Percentiles rank a stretch among this genome's conserved stretches.
These are phyloP conservation scores for Backusella morwellensis DNA, from an alignment of 192 early-diverging fungal genomes.

Conservation along the genomic window DNA sequence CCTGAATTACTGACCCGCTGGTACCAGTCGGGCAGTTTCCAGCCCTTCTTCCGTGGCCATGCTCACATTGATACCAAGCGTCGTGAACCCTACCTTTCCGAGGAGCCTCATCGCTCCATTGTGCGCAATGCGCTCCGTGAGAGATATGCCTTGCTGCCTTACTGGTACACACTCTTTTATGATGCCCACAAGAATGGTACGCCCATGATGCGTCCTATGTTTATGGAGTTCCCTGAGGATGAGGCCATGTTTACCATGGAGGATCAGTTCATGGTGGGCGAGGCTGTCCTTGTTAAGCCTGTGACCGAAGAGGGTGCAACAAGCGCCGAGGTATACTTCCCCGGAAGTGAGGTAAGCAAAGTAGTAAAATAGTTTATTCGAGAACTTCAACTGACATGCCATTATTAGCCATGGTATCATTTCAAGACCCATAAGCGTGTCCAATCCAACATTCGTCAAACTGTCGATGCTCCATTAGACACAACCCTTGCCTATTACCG, in stretches of 20 bases:
- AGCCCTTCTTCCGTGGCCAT: slow-evolving; percentile 98
- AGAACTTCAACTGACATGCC: neutral
- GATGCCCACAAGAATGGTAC: slow-evolving; percentile 71
- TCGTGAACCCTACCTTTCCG: slow-evolving; percentile 95
- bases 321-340: slow-evolving; percentile 69
- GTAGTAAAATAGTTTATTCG: neutral
- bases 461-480: slow-evolving; percentile 64
- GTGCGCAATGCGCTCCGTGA: slow-evolving; percentile 79
- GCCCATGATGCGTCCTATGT: slow-evolving; percentile 89
- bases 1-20: slow-evolving; percentile 90
- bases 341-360: slow-evolving; percentile 53
- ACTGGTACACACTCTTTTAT: slow-evolving; percentile 89
- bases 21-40: slow-evolving; percentile 94
- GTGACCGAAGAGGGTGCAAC: slow-evolving; percentile 59
- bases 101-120: slow-evolving; percentile 74
- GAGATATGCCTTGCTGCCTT: slow-evolving; percentile 89
- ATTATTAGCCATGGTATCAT: slow-evolving; percentile 65
- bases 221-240: slow-evolving; percentile 84
- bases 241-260: slow-evolving; percentile 72
- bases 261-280: slow-evolving; percentile 89
- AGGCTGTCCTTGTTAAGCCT: slow-evolving; percentile 70
- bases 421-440: slow-evolving; percentile 44
- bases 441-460: slow-evolving; percentile 28
- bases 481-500: slow-evolving; percentile 84
- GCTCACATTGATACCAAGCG: slow-evolving; percentile 97